These are phyloP conservation scores for Senna tora DNA, from an alignment of 306 rosid species.

Conservation along the genomic window DNA sequence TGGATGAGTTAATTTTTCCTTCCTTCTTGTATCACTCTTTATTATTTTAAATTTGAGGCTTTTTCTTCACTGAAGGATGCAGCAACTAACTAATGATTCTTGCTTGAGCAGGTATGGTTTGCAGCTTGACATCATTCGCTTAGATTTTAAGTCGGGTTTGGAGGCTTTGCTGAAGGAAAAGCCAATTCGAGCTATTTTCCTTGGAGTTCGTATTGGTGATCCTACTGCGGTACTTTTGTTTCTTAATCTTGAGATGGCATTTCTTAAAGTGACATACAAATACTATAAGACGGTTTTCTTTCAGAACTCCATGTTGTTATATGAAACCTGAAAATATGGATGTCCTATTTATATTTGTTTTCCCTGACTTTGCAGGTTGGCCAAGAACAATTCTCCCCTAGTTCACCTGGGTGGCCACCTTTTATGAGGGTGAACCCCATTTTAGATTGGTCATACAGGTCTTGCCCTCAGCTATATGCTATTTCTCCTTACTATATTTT, in stretches of 20 bases:
- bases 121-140: constrained; percentile 81
- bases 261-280: neutral
- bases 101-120: constrained; percentile 75
- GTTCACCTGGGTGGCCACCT: constrained; percentile 98
- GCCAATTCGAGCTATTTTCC: constrained; percentile 92
- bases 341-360: constrained; percentile 24
- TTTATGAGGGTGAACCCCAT: constrained; percentile 99
- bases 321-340: constrained; percentile 3
- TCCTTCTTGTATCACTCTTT: constrained; percentile 12
- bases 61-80: constrained; percentile 19
- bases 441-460: constrained; percentile 97
- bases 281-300: neutral
- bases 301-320: neutral
- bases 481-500: neutral
- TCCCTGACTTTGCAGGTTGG: constrained; percentile 70
- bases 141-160: constrained; percentile 96
- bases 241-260: neutral
- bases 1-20: constrained; percentile 10
- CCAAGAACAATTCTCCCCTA: constrained; percentile 97
- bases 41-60: constrained; percentile 11
- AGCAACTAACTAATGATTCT: constrained; percentile 31
- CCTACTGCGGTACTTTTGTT: constrained; percentile 79
- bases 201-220: constrained; percentile 98
- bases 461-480: constrained; percentile 30
- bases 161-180: constrained; percentile 79